Base-by-base conservation (phyloP, 129 eudicot genomes). In the Artemisia annua region DNA sequence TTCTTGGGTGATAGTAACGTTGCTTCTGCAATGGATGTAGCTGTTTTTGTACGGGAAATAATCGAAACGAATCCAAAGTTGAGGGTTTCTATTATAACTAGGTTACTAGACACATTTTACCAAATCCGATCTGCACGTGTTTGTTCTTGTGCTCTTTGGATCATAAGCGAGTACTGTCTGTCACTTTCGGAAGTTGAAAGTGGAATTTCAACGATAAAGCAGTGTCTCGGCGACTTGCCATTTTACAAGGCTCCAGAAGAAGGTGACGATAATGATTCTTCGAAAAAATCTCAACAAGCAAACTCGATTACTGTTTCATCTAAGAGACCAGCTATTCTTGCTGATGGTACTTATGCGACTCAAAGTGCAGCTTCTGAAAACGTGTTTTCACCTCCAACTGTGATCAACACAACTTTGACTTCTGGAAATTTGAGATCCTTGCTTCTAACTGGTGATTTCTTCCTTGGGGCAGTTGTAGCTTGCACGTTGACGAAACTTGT, bases 11-110 rank as follows among this genome's bases (percentile, higher is more conserved):
- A 94, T 76, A 90, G 86, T 75, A 94, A 94, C 26, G 89, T 90
- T 75, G 97, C 96, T 75, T 94, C 98, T 17, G 98, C 97, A n/a
- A 81, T 94, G 93, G 97, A 94, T 76, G 98, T 94, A 39, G 97
- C 76, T 70, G 91, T 94, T 61, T 94, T 94, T 66, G 97, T 94
- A 15, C 79, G 98, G 17, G 98, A 94, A 82, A 90, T 94, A 44
- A 94, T 88, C 57, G 98, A 94, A 84, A 90, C 96, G 3, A 90
- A 94, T 76, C 94, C 97, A 9, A 90, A 88, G 74, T 83, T 94
- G 59, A 80, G 97, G 82, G 97, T 94, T 63, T 94, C 98, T 1
- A 94, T 90, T 15, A 84, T 88, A 68, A 90, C 97, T 7, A 81
- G 98, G 78, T 79, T 94, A 19, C 75, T 94, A 50, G 98, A 94